Evolutionary conservation across 352 stramenopile species (phyloP).

Genomic region (Thalassiosira delicatula): DNA sequence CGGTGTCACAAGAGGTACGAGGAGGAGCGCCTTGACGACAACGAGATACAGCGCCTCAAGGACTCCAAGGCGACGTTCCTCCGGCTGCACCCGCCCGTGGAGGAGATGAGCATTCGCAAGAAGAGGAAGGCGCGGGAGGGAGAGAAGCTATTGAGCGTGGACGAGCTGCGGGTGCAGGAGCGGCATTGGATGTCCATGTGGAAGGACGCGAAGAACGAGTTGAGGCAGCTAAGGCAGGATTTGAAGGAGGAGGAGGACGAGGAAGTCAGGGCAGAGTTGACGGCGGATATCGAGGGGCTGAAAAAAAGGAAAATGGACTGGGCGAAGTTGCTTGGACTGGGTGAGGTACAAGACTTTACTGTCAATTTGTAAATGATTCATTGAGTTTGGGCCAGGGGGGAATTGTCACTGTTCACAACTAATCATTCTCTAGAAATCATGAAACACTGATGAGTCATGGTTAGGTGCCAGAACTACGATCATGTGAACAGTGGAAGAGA

Average conservation of each 20-base stretch:
- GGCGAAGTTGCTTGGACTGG: conserved; percentile 44
- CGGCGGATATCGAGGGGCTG: conserved; percentile 41
- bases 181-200: conserved; percentile 53
- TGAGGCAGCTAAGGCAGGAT: conserved; percentile 45
- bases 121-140: conserved; percentile 34
- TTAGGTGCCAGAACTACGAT: too few relatives aligned
- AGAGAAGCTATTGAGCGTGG: conserved; percentile 39
- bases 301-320: conserved; percentile 54
- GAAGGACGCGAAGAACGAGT: conserved; percentile 45
- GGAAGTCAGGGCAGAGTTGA: conserved; percentile 36
- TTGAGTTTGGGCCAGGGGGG: too few relatives aligned
- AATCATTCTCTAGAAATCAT: too few relatives aligned
- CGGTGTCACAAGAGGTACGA: conserved; percentile 50
- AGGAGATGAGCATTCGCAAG: conserved; percentile 25
- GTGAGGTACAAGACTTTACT: too few relatives aligned
- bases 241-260: conserved; percentile 40
- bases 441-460: too few relatives aligned
- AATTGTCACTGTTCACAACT: too few relatives aligned
- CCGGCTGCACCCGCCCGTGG: conserved; percentile 24
- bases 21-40: conserved; percentile 30
- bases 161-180: conserved; percentile 50
- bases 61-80: conserved; percentile 40
- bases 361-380: too few relatives aligned
- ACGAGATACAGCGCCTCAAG: conserved; percentile 26
- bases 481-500: too few relatives aligned